These are phyloP conservation scores for Zopfochytrium polystomum DNA, from an alignment of 371 early-diverging fungal species.

Conservation along the genomic window DNA sequence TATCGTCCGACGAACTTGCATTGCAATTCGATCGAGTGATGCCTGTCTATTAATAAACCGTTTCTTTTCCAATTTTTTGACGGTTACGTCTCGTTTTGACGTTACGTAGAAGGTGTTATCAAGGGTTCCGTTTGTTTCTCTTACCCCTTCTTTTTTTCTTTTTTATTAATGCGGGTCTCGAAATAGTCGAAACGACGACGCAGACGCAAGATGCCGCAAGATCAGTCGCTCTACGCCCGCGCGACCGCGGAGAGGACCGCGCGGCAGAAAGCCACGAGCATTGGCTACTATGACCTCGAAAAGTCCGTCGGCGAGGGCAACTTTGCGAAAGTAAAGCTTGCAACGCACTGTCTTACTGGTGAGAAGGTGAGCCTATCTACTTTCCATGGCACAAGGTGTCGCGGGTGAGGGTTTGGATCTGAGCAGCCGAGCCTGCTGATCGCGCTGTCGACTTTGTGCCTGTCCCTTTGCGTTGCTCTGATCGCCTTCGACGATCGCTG, in stretches of 20 bases:
- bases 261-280: slow-evolving; percentile 41
- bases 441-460: neutral
- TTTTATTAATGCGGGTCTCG: too few relatives aligned
- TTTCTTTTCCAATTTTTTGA: too few relatives aligned
- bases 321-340: slow-evolving; percentile 97
- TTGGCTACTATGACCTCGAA: slow-evolving; percentile 80
- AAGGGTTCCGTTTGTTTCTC: too few relatives aligned
- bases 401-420: neutral
- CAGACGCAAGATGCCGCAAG: too few relatives aligned
- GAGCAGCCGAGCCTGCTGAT: neutral
- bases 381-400: neutral
- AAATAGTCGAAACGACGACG: too few relatives aligned
- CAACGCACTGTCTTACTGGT: slow-evolving; percentile 83
- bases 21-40: too few relatives aligned
- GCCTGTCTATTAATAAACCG: too few relatives aligned
- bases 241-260: slow-evolving; percentile 36
- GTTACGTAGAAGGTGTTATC: too few relatives aligned
- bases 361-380: slow-evolving; percentile 68
- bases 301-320: slow-evolving; percentile 99
- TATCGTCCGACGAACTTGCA: too few relatives aligned
- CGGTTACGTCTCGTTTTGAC: too few relatives aligned
- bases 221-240: slow-evolving; percentile 30
- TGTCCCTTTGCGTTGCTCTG: neutral
- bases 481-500: neutral
- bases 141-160: too few relatives aligned